Base-by-base conservation (phyloP, 306 rosid species). In the Dryas drummondii region DNA sequence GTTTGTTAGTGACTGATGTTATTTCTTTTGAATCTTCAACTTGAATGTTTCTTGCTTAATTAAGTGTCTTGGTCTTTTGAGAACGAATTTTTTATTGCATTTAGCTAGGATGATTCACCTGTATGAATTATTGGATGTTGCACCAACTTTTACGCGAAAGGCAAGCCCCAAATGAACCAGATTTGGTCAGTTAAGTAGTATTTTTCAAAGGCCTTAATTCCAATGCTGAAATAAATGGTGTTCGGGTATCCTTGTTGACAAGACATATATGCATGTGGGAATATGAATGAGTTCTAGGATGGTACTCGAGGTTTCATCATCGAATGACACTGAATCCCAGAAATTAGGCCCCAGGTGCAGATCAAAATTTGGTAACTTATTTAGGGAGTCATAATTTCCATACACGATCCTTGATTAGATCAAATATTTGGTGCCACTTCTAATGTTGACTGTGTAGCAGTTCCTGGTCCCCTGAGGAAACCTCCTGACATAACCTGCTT, bases 381-480 rank as follows among this genome's bases (percentile, higher is more conserved):
- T 75, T 13, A 48, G 46, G 5, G 60, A 74, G 14, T 89, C 93
- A 63, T 84, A 86, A 42, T 85, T 84, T 13, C 88, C 93, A 62
- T 86, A 85, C 3, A 74, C 37, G 66, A 89, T 86, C 9, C 3
- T 12, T 0, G 88, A 71, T 62, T 80, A 1, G 64, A 89, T 81
- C 41, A 86, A 66, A 46, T 86, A 89, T 48, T 74, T 81, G 5
- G 63, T 79, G 5, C 78, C 79, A 4, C 17, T 58, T 2, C 67
- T 69, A 15, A 86, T 67, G 58, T 71, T 76, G 47, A 89, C 50
- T 47, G n/a, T 81, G 88, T 89, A 89, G 32, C 93, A 89, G 70
- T 86, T 89, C 45, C 90, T 75, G 44, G 17, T 63, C 12, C 93
- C 90, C 41, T n/a, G 76, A 6, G 93, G 93, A 57, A 89, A 89